Evolutionary conservation across 192 early-diverging fungal genomes (phyloP).

Genomic region (Coemansia sp.): DNA sequence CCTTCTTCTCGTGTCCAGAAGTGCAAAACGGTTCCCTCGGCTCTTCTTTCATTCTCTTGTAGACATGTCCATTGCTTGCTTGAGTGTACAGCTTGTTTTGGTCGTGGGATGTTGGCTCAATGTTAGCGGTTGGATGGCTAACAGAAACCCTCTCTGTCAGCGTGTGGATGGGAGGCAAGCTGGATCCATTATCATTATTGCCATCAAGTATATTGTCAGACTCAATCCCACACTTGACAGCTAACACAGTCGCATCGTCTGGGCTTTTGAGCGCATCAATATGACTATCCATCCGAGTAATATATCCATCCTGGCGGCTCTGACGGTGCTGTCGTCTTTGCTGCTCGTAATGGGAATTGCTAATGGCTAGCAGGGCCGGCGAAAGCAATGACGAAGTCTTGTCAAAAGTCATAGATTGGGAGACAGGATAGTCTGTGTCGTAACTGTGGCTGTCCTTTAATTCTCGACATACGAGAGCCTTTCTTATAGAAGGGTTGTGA

Average conservation of each 20-base stretch:
- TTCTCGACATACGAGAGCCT: no score
- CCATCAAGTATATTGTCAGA: not conserved
- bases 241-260: not conserved
- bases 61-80: not conserved
- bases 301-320: not conserved
- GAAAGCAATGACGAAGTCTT: constrained; percentile 18
- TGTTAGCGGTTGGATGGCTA: no score
- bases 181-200: not conserved
- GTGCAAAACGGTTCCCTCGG: not conserved
- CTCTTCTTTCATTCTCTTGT: not conserved
- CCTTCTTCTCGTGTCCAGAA: not conserved
- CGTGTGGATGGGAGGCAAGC: not conserved
- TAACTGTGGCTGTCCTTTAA: not conserved
- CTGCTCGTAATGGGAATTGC: constrained; percentile 40
- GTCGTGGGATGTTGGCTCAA: not conserved
- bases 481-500: no score
- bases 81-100: not conserved
- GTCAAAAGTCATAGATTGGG: not conserved
- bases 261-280: not conserved
- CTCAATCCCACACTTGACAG: not conserved
- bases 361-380: constrained; percentile 38
- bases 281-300: not conserved
- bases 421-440: not conserved
- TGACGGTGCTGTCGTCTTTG: constrained; percentile 13
- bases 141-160: not conserved